phyloP scores from a whole-genome alignment of 345 rosid species.

The Gossypium longicalyx region DNA sequence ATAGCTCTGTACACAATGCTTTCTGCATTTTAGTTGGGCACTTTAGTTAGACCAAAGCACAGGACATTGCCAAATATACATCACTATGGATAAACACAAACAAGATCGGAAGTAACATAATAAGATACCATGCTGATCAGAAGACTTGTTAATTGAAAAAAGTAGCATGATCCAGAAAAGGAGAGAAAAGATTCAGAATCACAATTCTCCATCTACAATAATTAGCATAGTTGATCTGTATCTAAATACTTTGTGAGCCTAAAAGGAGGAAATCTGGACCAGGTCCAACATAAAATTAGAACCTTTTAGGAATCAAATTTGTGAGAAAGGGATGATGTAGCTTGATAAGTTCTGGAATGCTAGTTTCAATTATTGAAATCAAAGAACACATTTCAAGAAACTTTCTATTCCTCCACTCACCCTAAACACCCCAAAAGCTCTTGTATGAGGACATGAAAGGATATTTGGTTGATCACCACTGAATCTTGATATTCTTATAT shows the following conservation, averaged over 20 bases:
- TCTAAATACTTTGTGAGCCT: background rate
- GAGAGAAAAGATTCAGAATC: background rate
- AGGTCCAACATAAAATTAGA: background rate
- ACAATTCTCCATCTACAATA: background rate
- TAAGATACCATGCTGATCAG: background rate
- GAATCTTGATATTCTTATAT: background rate
- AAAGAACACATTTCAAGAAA: background rate
- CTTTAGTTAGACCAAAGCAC: conserved; percentile 9
- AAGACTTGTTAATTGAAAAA: conserved; percentile 5
- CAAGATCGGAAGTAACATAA: background rate
- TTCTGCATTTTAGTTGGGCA: conserved; percentile 49
- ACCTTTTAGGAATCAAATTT: background rate
- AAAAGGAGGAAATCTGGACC: background rate
- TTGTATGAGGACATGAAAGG: background rate
- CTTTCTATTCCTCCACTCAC: background rate
- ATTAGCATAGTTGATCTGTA: background rate
- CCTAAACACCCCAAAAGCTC: background rate
- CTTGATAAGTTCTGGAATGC: background rate
- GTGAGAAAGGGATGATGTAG: background rate
- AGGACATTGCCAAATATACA: background rate
- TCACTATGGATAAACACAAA: background rate
- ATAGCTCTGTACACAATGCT: conserved; percentile 91
- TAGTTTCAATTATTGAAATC: background rate
- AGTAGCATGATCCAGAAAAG: background rate
- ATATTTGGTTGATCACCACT: background rate